Evolutionary conservation across 352 stramenopile genomes (phyloP).

Genomic region (Halophytophthora batemanensis): DNA sequence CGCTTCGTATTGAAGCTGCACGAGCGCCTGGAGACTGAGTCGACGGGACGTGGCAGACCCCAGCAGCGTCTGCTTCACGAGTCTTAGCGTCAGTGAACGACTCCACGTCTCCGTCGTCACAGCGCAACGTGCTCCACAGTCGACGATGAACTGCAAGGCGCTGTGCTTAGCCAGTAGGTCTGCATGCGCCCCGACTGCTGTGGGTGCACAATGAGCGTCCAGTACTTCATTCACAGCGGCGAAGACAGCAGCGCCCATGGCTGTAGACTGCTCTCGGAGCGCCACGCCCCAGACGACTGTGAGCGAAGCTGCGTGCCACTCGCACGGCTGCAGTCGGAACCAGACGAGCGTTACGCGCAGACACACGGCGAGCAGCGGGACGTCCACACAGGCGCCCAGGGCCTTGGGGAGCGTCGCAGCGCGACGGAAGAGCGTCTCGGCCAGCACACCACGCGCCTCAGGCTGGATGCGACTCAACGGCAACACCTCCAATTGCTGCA

Average conservation of each 20-base stretch:
- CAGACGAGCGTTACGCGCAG: conserved; percentile 52
- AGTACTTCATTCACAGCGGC: conserved; percentile 44
- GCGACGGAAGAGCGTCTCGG: conserved; percentile 59
- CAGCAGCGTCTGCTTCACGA: conserved; percentile 60
- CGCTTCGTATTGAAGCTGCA: conserved; percentile 35
- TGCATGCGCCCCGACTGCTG: conserved; percentile 21
- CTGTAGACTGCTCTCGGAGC: conserved; percentile 34
- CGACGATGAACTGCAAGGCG: conserved; percentile 52
- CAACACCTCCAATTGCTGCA: conserved; percentile 41
- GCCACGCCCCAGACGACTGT: conserved; percentile 59
- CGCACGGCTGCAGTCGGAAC: conserved; percentile 53
- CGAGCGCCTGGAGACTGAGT: conserved; percentile 36
- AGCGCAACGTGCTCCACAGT: conserved; percentile 32
- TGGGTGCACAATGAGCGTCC: conserved; percentile 42
- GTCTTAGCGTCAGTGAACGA: conserved; percentile 33
- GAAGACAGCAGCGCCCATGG: conserved; percentile 50
- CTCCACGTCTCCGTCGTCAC: conserved; percentile 31
- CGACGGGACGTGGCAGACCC: conserved; percentile 44
- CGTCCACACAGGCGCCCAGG: conserved; percentile 38
- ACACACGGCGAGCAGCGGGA: conserved; percentile 42
- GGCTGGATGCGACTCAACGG: conserved; percentile 45
- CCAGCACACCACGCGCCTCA: conserved; percentile 51
- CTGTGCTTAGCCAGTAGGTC: conserved; percentile 49
- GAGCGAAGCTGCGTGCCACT: conserved; percentile 65
- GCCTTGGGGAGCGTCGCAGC: conserved; percentile 43